Conservation (phyloP, 441 rosid species). For the Croton setiger region DNA sequence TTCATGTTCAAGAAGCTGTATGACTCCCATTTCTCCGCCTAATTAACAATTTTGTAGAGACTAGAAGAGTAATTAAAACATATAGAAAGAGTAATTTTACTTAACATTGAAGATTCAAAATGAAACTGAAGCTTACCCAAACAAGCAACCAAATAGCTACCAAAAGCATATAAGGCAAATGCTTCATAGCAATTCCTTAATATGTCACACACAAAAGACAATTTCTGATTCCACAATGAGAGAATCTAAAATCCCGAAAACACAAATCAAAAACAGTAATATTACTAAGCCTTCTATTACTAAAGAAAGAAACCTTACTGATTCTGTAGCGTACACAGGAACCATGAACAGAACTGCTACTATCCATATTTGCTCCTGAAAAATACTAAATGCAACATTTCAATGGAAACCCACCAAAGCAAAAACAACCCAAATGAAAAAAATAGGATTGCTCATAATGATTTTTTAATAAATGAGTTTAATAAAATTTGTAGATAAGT, state of each 20-base stretch:
- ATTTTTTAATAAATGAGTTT: neutral
- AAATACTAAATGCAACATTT: neutral
- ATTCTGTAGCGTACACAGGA: conserved; percentile 82
- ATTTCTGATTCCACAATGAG: conserved; percentile 56
- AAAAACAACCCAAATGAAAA: too few species aligned
- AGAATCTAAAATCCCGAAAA: conserved; percentile 38
- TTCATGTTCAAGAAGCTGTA: conserved; percentile 59
- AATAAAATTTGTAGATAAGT: neutral
- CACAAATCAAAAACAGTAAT: neutral
- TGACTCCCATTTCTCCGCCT: conserved; percentile 78
- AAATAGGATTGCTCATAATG: too few species aligned
- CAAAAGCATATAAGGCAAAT: conserved; percentile 82
- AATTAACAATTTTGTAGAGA: neutral
- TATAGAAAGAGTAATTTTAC: neutral
- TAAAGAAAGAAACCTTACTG: conserved; percentile 45
- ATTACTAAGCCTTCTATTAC: neutral
- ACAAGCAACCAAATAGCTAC: conserved; percentile 89
- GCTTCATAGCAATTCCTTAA: conserved; percentile 91
- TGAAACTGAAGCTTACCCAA: conserved; percentile 49
- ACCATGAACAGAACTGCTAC: conserved; percentile 80
- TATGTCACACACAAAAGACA: conserved; percentile 72
- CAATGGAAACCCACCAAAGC: too few species aligned
- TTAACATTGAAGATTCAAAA: too few species aligned
- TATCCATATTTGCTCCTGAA: conserved; percentile 91
- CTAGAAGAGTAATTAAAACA: neutral